These are phyloP conservation scores for Trichoderma asperellum DNA, from an alignment of 2,329 filamentous ascomycete species.

Conservation along the genomic window DNA sequence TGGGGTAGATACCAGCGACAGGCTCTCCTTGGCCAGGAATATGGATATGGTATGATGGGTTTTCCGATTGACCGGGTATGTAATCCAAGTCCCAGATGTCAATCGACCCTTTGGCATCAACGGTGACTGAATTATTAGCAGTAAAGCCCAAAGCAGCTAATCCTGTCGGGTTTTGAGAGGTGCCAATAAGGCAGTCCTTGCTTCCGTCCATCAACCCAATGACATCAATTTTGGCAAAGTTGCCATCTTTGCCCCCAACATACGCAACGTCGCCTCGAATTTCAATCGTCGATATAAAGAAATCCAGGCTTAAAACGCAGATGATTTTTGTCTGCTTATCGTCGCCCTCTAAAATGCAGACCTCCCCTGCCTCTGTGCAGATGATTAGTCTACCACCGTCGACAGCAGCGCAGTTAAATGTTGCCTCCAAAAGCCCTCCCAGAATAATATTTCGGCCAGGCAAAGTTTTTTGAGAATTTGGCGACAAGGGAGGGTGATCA, in stretches of 20 bases:
- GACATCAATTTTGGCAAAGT: conserved; percentile 59
- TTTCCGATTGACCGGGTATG: conserved; percentile 45
- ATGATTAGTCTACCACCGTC: conserved; percentile 76
- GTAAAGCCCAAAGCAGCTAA: conserved; percentile 73
- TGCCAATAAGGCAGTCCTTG: conserved; percentile 46
- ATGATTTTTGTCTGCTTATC: conserved; percentile 71
- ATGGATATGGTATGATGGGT: conserved; percentile 52
- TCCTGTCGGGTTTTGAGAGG: conserved; percentile 46
- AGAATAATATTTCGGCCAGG: conserved; percentile 86
- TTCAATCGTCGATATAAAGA: conserved; percentile 69
- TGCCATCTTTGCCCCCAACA: conserved; percentile 69
- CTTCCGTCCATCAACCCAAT: conserved; percentile 51
- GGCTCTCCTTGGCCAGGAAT: conserved; percentile 67
- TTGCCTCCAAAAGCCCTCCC: conserved; percentile 78
- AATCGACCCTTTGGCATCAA: conserved; percentile 77
- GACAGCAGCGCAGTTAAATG: conserved; percentile 79
- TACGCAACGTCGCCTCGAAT: conserved; percentile 63
- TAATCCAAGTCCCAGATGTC: conserved; percentile 63
- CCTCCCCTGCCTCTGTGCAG: conserved; percentile 83
- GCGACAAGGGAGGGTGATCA: conserved; percentile 45
- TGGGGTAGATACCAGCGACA: conserved; percentile 72
- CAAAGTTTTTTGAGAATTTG: conserved; percentile 62
- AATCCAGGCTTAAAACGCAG: conserved; percentile 68
- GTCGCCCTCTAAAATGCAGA: conserved; percentile 85
- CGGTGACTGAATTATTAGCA: conserved; percentile 68